Percentiles rank a stretch among this genome's conserved stretches.
These are phyloP conservation scores for Aphanocladium album DNA, from an alignment of 2,329 filamentous ascomycete genomes.

Conservation along the genomic window DNA sequence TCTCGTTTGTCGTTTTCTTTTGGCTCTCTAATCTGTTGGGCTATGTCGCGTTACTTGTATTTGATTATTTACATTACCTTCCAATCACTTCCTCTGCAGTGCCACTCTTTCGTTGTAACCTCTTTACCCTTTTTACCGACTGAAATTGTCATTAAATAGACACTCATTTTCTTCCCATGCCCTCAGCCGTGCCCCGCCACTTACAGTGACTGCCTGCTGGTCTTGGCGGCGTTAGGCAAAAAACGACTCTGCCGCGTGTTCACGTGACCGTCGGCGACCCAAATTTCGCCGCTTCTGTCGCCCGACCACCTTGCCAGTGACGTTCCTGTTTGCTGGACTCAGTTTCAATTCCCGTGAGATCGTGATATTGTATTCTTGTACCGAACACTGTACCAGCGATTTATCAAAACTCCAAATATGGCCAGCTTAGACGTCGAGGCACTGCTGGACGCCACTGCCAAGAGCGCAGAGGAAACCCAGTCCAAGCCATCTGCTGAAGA, in stretches of 20 bases:
- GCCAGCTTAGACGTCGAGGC: slow-evolving; percentile 73
- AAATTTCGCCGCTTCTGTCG: slow-evolving; percentile 6
- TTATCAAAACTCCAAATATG: slow-evolving; percentile 32
- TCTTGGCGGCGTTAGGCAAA: too few relatives aligned
- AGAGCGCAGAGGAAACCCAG: slow-evolving; percentile 49
- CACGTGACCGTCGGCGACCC: background rate
- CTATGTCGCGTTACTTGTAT: too few relatives aligned
- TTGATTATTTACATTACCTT: too few relatives aligned
- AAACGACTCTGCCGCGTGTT: background rate
- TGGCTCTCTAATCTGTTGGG: too few relatives aligned
- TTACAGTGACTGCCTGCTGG: background rate
- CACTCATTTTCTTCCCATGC: too few relatives aligned
- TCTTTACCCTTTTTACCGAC: too few relatives aligned
- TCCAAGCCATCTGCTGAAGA: slow-evolving; percentile 43
- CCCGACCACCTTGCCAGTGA: background rate
- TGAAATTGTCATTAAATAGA: too few relatives aligned
- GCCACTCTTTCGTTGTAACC: too few relatives aligned
- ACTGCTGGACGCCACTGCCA: slow-evolving; percentile 79
- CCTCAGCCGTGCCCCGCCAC: background rate
- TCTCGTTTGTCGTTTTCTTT: too few relatives aligned
- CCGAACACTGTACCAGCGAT: background rate
- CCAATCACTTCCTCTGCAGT: too few relatives aligned
- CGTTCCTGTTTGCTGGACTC: background rate
- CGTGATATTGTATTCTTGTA: background rate
- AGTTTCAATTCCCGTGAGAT: background rate